phyloP scores from a whole-genome alignment of 257 asterid genomes.

The Ballota nigra region DNA sequence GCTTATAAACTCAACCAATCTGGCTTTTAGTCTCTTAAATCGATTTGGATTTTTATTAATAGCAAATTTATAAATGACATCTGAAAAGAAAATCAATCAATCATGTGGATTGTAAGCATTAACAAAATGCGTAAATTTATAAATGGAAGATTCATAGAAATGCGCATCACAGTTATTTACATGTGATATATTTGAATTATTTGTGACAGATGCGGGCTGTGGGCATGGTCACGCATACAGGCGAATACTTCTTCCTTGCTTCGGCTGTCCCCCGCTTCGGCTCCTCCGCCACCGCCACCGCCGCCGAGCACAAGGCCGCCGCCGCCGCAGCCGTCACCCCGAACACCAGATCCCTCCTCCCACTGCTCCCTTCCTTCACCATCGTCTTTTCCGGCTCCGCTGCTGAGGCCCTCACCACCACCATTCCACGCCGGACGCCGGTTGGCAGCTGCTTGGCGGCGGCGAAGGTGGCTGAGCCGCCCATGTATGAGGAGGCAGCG shows the following conservation, averaged over 20 bases:
- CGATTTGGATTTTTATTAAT: too few relatives aligned
- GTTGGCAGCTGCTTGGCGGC: neutral
- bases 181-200: neutral
- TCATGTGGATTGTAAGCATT: too few relatives aligned
- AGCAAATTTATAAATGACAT: too few relatives aligned
- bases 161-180: neutral
- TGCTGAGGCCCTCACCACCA: neutral
- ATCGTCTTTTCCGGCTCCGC: neutral
- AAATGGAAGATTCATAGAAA: too few relatives aligned
- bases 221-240: constrained; percentile 68
- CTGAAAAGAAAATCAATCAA: too few relatives aligned
- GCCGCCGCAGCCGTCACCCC: constrained; percentile 46
- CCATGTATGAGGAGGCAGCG: neutral
- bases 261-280: constrained; percentile 51
- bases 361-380: constrained; percentile 27
- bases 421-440: neutral
- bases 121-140: too few relatives aligned
- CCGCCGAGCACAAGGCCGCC: constrained; percentile 45
- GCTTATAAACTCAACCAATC: too few relatives aligned
- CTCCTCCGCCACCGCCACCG: constrained; percentile 52
- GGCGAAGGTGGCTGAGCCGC: neutral
- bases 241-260: constrained; percentile 71
- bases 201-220: constrained; percentile 63
- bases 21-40: too few relatives aligned
- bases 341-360: constrained; percentile 63